A percentile compares a stretch with the other conserved stretches of the same genome.
phyloP scores from a whole-genome alignment of 73 alveolate species.

The Blepharisma japonicum region DNA sequence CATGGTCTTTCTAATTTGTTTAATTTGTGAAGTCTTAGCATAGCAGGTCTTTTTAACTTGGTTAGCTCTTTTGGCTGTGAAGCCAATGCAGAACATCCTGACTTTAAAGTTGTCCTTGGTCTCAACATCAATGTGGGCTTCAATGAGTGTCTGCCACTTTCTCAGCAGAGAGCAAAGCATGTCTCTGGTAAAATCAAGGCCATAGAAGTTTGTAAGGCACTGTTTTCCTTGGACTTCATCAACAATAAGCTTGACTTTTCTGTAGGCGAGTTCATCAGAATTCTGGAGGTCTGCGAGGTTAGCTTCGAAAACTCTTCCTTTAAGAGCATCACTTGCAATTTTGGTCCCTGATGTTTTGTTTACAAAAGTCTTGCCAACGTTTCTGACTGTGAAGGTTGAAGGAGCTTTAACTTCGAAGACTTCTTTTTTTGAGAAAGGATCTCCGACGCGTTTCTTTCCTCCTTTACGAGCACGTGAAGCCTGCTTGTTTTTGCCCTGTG shows the following conservation, averaged over 20 bases:
- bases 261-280: slow-evolving; percentile 66
- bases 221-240: slow-evolving; percentile 94
- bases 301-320: slow-evolving; percentile 92
- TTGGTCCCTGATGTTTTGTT: slow-evolving; percentile 90
- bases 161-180: slow-evolving; percentile 81
- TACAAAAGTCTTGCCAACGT: slow-evolving; percentile 83
- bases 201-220: slow-evolving; percentile 89
- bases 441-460: slow-evolving; percentile 77
- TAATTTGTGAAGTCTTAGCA: slow-evolving; percentile 81
- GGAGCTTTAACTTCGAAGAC: slow-evolving; percentile 93
- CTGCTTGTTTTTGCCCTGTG: slow-evolving; percentile 78
- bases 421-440: slow-evolving; percentile 87
- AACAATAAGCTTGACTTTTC: slow-evolving; percentile 90
- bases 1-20: slow-evolving; percentile 91
- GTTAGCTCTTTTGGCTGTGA: slow-evolving; percentile 75
- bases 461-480: slow-evolving; percentile 75
- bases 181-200: slow-evolving; percentile 93
- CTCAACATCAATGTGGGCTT: slow-evolving; percentile 86
- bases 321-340: slow-evolving; percentile 81
- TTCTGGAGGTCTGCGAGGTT: slow-evolving; percentile 61
- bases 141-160: slow-evolving; percentile 93
- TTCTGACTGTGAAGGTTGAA: slow-evolving; percentile 69
- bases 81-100: slow-evolving; percentile 89
- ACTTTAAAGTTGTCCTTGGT: slow-evolving; percentile 82
- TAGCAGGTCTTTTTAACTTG: slow-evolving; percentile 88